Base-by-base conservation (phyloP, 2,329 filamentous ascomycete genomes). In the Phialocephala subalpina region DNA sequence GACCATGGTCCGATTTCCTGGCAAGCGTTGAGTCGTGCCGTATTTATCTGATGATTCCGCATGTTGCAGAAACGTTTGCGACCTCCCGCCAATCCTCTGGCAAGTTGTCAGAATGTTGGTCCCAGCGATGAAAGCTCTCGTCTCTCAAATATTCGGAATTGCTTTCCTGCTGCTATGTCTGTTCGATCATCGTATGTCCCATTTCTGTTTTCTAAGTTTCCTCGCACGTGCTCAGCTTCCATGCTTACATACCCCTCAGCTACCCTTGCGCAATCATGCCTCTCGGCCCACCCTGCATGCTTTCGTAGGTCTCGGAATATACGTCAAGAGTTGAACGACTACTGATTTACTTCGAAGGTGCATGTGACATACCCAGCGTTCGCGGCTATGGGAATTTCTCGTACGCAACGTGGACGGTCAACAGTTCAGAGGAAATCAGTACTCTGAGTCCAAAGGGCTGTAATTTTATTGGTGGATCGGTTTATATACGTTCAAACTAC, bases 231-330 rank as follows among this genome's bases (percentile, higher is more conserved):
- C 6, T 27, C 22, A 27, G 3, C 25, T 27, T 29, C 5, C 12
- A 16, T 12, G 49, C 49, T 53, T n/a, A 53, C 49, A 33, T 33
- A 7, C 12, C 25, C 8, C 14, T 18, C 25, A 33, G 49, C 49
- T 53, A 33, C 25, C 27, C 25, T 53, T 53, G 49, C 49, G 25
- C 49, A 53, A 53, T 29, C 25, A 53, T 53, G 49, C 25, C 29
- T 25, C n/a, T 18, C 25, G 27, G 11, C 29, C 7, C 25, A 53
- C 25, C 7, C 49, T 18, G 25, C 49, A 29, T 53, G 49, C 27
- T 16, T 33, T 53, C 25, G 49, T 53, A 53, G 27, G 49, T 33
- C 14, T 33, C 11, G 27, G 27, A 25, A 29, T 29, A 16, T 18
- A 25, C 27, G n/a, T 18, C 25, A 33, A 53, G 9, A 22, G 18